These are phyloP conservation scores for Perkinsus marinus DNA, from an alignment of 169 alveolate species.

Conservation along the genomic window DNA sequence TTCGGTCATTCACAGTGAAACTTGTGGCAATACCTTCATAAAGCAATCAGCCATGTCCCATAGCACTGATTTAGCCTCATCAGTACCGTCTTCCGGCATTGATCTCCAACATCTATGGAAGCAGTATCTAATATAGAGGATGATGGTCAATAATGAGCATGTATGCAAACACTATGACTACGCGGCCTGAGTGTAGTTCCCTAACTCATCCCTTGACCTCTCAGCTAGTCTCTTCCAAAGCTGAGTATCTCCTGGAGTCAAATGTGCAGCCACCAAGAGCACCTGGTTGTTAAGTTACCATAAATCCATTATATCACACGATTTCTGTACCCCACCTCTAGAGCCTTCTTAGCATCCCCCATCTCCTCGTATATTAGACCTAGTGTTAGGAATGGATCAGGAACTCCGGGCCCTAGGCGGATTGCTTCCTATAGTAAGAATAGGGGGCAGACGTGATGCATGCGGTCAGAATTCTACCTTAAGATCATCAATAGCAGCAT, in stretches of 20 bases:
- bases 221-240: neutral
- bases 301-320: neutral
- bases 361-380: neutral
- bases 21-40: neutral
- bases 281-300: neutral
- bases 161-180: too few relatives aligned
- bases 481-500: neutral
- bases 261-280: neutral
- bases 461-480: too few relatives aligned
- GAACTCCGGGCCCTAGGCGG: neutral
- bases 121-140: neutral
- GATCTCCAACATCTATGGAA: neutral
- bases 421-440: neutral
- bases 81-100: neutral
- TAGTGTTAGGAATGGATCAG: neutral
- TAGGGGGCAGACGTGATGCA: neutral
- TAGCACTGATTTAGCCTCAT: neutral
- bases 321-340: too few relatives aligned
- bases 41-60: neutral
- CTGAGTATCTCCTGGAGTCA: neutral
- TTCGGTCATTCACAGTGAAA: neutral
- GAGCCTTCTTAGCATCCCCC: neutral
- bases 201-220: neutral
- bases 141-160: too few relatives aligned
- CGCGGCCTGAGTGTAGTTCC: neutral